Conservation (phyloP, 345 rosid genomes). For the Abelmoschus esculentus region DNA sequence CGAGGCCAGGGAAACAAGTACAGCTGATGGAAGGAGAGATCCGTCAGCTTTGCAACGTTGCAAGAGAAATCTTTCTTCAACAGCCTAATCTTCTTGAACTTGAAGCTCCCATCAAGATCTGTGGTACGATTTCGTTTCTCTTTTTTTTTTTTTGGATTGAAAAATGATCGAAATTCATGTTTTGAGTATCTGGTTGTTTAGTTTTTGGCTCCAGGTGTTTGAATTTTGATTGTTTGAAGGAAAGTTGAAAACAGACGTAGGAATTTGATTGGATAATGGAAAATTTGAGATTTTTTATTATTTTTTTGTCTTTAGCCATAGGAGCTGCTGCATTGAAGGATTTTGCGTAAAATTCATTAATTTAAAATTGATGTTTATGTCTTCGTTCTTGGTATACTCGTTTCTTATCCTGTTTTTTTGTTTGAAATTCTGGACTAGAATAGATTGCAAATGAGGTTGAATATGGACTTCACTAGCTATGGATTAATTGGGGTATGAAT, state of each 20-base stretch:
- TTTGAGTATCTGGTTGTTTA: not conserved
- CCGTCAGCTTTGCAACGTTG: slow-evolving; percentile 64
- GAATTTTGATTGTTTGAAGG: not conserved
- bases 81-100: slow-evolving; percentile 91
- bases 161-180: not conserved
- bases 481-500: not conserved
- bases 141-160: not conserved
- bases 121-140: slow-evolving; percentile 36
- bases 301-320: not conserved
- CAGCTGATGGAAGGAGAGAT: slow-evolving; percentile 83
- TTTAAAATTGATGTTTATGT: not conserved
- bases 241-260: not conserved
- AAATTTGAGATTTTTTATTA: not conserved
- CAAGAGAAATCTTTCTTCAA: slow-evolving; percentile 70
- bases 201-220: not conserved
- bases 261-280: not conserved
- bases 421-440: not conserved
- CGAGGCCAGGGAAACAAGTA: slow-evolving; percentile 63
- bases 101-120: slow-evolving; percentile 93
- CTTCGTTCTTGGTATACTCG: not conserved
- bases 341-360: not conserved
- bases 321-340: slow-evolving; percentile 7
- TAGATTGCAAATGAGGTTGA: not conserved
- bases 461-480: not conserved
- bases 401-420: not conserved